Evolutionary conservation across 345 rosid species (phyloP).

Genomic region (Zanthoxylum bungeanum): DNA sequence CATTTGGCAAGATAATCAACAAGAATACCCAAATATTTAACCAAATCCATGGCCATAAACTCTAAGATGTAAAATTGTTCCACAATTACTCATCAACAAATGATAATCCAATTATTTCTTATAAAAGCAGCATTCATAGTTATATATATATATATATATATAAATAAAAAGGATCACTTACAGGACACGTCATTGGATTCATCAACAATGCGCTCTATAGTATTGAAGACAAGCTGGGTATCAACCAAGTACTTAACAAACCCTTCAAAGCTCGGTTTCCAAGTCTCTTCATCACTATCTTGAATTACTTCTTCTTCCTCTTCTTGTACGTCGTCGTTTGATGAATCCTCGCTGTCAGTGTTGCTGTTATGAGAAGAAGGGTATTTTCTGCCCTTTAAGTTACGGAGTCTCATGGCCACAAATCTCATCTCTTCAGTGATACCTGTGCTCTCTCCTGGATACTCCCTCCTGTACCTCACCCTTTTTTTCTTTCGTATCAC

Average conservation of each 20-base stretch:
- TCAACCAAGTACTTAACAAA: slow-evolving; percentile 71
- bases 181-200: slow-evolving; percentile 79
- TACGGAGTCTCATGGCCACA: slow-evolving; percentile 88
- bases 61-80: background rate
- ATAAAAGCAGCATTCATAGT: background rate
- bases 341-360: slow-evolving; percentile 13
- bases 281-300: slow-evolving; percentile 27
- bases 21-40: background rate
- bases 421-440: slow-evolving; percentile 95
- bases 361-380: slow-evolving; percentile 15
- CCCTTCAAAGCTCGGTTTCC: slow-evolving; percentile 72
- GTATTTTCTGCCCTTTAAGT: slow-evolving; percentile 53
- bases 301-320: slow-evolving; percentile 18
- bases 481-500: slow-evolving; percentile 51
- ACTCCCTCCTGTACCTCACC: slow-evolving; percentile 54
- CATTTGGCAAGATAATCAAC: background rate
- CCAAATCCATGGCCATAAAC: background rate
- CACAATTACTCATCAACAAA: background rate
- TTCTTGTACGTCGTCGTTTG: slow-evolving; percentile 4
- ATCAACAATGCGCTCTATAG: slow-evolving; percentile 73
- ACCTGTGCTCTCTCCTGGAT: slow-evolving; percentile 82
- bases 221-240: slow-evolving; percentile 69
- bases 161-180: slow-evolving; percentile 29
- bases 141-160: too few species aligned
- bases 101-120: background rate